Evolutionary conservation across 148 eudicot genomes (phyloP).

Genomic region (Amaranthus palmeri): DNA sequence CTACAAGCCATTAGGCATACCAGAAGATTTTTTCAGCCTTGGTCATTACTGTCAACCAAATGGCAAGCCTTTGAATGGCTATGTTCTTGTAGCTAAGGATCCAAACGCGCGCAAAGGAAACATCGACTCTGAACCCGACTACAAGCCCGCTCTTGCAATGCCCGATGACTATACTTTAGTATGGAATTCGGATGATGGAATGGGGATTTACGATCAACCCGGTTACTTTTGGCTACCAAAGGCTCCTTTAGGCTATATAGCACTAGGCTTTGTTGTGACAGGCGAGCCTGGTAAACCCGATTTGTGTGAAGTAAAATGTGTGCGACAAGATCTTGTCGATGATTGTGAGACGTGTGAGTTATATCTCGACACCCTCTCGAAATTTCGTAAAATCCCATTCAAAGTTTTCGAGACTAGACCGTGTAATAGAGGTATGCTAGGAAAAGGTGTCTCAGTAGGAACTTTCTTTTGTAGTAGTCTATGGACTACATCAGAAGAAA

Average conservation of each 20-base stretch:
- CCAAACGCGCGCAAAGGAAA: not conserved
- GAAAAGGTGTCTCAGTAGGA: constrained; percentile 67
- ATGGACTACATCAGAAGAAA: constrained; percentile 41
- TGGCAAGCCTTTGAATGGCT: constrained; percentile 47
- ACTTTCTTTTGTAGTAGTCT: constrained; percentile 56
- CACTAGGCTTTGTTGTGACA: constrained; percentile 79
- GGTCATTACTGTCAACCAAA: constrained; percentile 79
- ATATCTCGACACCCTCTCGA: constrained; percentile 30
- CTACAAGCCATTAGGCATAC: constrained; percentile 60
- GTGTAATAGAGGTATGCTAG: constrained; percentile 51
- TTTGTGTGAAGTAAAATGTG: constrained; percentile 59
- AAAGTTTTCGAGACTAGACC: constrained; percentile 75
- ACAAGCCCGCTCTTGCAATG: constrained; percentile 43
- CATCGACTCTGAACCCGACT: not conserved
- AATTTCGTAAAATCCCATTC: constrained; percentile 34
- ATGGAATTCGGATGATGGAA: constrained; percentile 71
- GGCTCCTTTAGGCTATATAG: constrained; percentile 74
- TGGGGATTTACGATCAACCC: constrained; percentile 33
- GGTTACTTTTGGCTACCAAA: constrained; percentile 81
- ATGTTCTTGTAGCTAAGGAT: constrained; percentile 61
- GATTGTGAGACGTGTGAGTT: constrained; percentile 46
- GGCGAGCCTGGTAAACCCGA: constrained; percentile 50
- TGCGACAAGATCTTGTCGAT: constrained; percentile 70
- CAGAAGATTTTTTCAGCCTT: constrained; percentile 61
- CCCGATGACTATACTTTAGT: constrained; percentile 66